These are phyloP conservation scores for Cladosporium sp. DNA, from an alignment of 2,329 filamentous ascomycete species.

Conservation along the genomic window DNA sequence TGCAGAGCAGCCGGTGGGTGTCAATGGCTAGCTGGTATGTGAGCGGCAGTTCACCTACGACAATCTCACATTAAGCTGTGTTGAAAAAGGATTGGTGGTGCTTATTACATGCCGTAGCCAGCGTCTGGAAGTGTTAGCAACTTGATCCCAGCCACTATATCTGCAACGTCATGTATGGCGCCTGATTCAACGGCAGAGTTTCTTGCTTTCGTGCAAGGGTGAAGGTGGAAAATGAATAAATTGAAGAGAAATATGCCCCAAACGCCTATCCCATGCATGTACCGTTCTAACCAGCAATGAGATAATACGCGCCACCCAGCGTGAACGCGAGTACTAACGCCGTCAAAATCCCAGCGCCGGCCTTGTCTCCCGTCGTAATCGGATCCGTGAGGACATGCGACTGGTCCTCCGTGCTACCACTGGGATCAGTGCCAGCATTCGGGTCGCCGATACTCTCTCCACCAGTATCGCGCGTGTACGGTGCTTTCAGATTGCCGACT, in stretches of 20 bases:
- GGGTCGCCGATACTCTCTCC: conserved; percentile 52
- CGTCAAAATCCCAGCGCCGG: conserved; percentile 58
- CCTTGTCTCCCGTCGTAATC: conserved; percentile 63
- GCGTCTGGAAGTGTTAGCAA: not conserved
- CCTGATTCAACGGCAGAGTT: not conserved
- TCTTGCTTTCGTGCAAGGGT: not conserved
- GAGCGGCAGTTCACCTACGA: not conserved
- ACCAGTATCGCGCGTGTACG: conserved; percentile 51
- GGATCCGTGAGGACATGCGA: conserved; percentile 46
- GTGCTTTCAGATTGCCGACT: conserved; percentile 38
- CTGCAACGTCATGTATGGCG: not conserved
- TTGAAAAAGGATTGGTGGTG: not conserved
- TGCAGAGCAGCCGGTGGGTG: not conserved
- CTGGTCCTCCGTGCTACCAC: not conserved
- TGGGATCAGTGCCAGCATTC: conserved; percentile 41
- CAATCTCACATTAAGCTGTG: not conserved
- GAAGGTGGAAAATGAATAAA: not conserved
- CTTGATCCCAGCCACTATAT: not conserved
- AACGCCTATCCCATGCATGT: not conserved
- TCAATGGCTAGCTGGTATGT: not conserved
- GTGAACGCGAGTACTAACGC: conserved; percentile 16
- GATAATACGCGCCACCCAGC: conserved; percentile 16
- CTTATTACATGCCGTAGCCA: not conserved
- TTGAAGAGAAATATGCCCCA: not conserved
- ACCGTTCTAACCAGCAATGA: not conserved